phyloP scores from a whole-genome alignment of 2,329 filamentous ascomycete species.

The Aspergillus brasiliensis region DNA sequence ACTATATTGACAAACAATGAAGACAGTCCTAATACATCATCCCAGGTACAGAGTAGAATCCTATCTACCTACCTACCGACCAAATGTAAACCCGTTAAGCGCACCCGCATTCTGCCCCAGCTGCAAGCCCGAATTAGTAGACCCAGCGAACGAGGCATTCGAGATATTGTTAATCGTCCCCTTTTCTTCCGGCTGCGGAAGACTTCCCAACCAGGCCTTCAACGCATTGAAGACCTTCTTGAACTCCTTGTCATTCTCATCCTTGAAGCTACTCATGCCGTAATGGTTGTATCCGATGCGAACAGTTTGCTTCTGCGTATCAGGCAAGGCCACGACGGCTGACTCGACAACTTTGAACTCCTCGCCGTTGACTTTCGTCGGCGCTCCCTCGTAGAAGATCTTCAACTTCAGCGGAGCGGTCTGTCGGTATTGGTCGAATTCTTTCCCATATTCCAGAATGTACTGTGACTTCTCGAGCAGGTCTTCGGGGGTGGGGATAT shows the following conservation, averaged over 20 bases:
- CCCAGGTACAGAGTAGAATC: no score
- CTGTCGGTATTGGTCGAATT: neutral
- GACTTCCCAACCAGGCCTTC: slow-evolving; percentile 3
- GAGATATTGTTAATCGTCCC: neutral
- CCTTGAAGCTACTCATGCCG: slow-evolving; percentile 1
- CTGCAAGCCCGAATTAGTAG: slow-evolving; percentile 1
- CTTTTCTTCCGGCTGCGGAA: neutral
- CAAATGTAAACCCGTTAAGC: slow-evolving; percentile 1
- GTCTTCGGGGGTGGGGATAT: neutral
- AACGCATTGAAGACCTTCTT: slow-evolving; percentile 2
- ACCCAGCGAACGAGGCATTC: neutral
- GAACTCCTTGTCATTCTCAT: slow-evolving; percentile 3
- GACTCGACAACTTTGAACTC: slow-evolving; percentile 1
- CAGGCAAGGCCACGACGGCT: no score
- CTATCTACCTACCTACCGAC: neutral
- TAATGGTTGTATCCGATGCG: neutral
- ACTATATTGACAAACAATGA: no score
- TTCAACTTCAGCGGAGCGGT: neutral
- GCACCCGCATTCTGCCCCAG: slow-evolving; percentile 4
- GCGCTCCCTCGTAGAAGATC: slow-evolving; percentile 8
- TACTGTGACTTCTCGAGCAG: neutral
- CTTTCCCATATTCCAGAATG: neutral
- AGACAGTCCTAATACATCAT: no score
- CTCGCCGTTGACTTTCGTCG: neutral
- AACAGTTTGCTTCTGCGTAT: no score